Percentiles rank a stretch among this genome's conserved stretches.
These are phyloP conservation scores for Yarrowia bubula DNA, from an alignment of 805 yeast species.

Conservation along the genomic window DNA sequence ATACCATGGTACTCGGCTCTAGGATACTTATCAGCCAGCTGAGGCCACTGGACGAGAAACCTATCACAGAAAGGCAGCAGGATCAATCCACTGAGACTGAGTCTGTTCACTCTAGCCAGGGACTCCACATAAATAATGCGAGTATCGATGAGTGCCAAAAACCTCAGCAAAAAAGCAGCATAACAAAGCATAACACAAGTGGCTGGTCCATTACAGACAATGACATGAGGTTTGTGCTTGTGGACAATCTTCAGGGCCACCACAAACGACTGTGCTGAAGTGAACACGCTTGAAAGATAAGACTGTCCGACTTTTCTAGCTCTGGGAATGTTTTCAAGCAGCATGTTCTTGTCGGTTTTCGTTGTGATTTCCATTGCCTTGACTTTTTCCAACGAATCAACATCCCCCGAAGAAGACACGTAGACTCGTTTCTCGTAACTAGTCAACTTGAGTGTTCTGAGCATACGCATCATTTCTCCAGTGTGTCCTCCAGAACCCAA, in stretches of 20 bases:
- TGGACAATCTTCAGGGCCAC: constrained; percentile 34
- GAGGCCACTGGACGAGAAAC: constrained; percentile 88
- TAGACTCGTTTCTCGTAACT: constrained; percentile 36
- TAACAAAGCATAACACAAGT: constrained; percentile 70
- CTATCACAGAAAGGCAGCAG: constrained; percentile 70
- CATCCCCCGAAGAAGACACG: constrained; percentile 52
- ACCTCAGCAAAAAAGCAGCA: constrained; percentile 51
- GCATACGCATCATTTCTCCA: constrained; percentile 84
- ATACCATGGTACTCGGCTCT: constrained; percentile 77
- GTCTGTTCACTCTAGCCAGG: constrained; percentile 70
- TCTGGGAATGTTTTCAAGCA: constrained; percentile 42
- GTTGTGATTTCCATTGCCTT: constrained; percentile 31
- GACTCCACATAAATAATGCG: constrained; percentile 79
- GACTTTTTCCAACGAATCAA: constrained; percentile 45
- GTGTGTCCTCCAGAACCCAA: constrained; percentile 97
- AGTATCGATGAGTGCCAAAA: constrained; percentile 41
- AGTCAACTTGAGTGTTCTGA: constrained; percentile 42
- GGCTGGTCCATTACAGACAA: constrained; percentile 78
- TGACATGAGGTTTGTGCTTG: constrained; percentile 13
- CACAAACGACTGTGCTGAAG: constrained; percentile 45
- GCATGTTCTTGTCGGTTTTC: constrained; percentile 30
- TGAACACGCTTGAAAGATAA: constrained; percentile 46
- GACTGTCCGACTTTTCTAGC: constrained; percentile 65
- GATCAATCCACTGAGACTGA: constrained; percentile 76
- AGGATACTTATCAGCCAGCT: constrained; percentile 49